A percentile compares a stretch with the other conserved stretches of the same genome.
Conservation (phyloP, 2,329 filamentous ascomycete species). For the Pestalotiopsis sp. region DNA sequence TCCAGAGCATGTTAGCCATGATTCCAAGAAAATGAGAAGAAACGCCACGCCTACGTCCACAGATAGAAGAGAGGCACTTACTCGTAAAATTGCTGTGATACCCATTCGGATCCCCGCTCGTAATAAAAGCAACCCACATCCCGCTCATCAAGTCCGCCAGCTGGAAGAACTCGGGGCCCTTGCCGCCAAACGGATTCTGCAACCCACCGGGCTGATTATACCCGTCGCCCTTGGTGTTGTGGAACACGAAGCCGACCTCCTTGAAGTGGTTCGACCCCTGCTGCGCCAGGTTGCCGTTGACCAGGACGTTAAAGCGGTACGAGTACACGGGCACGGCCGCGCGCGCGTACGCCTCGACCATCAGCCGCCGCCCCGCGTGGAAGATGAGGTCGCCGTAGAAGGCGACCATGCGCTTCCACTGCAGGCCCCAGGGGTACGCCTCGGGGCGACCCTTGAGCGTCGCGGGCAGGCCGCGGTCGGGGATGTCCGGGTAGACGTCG, state of each 20-base stretch:
- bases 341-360: conserved; percentile 36
- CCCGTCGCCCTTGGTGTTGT: conserved; percentile 51
- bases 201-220: conserved; percentile 39
- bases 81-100: neutral
- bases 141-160: conserved; percentile 51
- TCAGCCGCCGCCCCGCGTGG: conserved; percentile 53
- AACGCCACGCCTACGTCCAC: neutral
- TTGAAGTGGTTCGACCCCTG: conserved; percentile 42
- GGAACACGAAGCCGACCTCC: conserved; percentile 57
- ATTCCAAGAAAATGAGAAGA: neutral
- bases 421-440: conserved; percentile 48
- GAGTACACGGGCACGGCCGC: conserved; percentile 53
- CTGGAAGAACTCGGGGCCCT: conserved; percentile 41
- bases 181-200: conserved; percentile 38
- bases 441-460: conserved; percentile 41
- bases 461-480: conserved; percentile 28
- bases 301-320: conserved; percentile 48
- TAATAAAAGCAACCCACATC: conserved; percentile 55
- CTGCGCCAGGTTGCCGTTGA: conserved; percentile 28
- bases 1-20: neutral
- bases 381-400: conserved; percentile 58
- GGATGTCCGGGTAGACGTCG: conserved; percentile 52
- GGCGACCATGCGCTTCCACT: conserved; percentile 16
- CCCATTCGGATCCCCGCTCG: conserved; percentile 47
- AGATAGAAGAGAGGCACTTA: neutral